Evolutionary conservation across 257 asterid genomes (phyloP).

Genomic region (Cinchona pubescens): DNA sequence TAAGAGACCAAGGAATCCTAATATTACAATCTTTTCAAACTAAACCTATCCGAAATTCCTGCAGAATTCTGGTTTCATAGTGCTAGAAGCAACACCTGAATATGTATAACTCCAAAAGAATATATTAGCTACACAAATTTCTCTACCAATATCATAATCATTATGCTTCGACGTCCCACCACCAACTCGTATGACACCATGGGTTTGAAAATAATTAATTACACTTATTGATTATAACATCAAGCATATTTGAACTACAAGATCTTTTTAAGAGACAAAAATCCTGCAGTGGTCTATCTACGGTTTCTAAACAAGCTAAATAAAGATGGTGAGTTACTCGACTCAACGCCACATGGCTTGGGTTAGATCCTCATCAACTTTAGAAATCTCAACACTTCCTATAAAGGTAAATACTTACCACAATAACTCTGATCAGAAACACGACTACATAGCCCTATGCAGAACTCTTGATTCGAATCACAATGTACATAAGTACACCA

Average conservation of each 20-base stretch:
- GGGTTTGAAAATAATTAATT: not conserved
- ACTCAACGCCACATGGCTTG: not conserved
- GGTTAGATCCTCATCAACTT: not conserved
- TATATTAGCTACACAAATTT: not conserved
- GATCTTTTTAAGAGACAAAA: no score
- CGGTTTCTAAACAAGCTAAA: not conserved
- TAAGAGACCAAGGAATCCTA: not conserved
- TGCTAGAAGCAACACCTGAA: not conserved
- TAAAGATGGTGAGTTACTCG: not conserved
- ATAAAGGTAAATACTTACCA: not conserved
- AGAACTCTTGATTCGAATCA: not conserved
- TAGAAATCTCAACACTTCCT: not conserved
- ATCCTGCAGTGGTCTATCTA: no score
- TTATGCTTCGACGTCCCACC: not conserved
- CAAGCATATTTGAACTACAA: no score
- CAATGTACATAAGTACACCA: not conserved
- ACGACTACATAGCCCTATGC: not conserved
- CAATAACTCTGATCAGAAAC: not conserved
- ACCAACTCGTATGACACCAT: not conserved
- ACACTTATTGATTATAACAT: no score
- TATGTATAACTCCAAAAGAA: not conserved
- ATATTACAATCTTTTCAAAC: not conserved
- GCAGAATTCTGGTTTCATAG: not conserved
- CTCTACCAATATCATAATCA: not conserved
- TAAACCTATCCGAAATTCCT: not conserved